Evolutionary conservation across 495 filamentous ascomycete species (phyloP).

Genomic region (Podospora comata): DNA sequence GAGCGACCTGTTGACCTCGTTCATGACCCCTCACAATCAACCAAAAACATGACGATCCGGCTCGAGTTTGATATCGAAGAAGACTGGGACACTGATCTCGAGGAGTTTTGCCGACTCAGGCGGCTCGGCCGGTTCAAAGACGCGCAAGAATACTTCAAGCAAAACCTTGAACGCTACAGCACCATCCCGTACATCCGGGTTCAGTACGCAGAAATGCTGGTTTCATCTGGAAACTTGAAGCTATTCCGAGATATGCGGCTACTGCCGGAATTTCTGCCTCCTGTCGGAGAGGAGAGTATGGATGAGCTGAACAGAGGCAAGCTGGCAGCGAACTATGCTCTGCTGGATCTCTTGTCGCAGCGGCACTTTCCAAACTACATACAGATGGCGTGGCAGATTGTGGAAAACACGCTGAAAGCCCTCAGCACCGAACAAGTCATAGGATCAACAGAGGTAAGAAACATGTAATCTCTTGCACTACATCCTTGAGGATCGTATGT

Average conservation of each 20-base stretch:
- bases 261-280: background rate
- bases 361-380: background rate
- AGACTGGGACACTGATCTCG: conserved; percentile 21
- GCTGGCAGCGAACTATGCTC: conserved; percentile 14
- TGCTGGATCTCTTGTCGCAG: conserved; percentile 15
- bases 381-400: background rate
- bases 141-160: conserved; percentile 19
- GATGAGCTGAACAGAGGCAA: conserved; percentile 5
- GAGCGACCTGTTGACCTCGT: conserved; percentile 17
- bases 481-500: background rate
- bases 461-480: background rate
- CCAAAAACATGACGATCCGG: conserved; percentile 19
- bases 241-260: conserved; percentile 1
- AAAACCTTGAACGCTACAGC: conserved; percentile 11
- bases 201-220: conserved; percentile 26
- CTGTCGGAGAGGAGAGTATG: background rate
- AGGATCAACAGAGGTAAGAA: conserved; percentile 20
- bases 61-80: conserved; percentile 22
- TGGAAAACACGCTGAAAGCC: background rate
- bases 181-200: conserved; percentile 20
- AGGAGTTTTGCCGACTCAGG: conserved; percentile 24
- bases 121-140: conserved; percentile 26
- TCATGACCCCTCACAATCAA: conserved; percentile 19
- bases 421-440: background rate
- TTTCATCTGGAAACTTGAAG: conserved; percentile 21